phyloP scores from a whole-genome alignment of 2,329 filamentous ascomycete species.

The Sclerotinia minor region DNA sequence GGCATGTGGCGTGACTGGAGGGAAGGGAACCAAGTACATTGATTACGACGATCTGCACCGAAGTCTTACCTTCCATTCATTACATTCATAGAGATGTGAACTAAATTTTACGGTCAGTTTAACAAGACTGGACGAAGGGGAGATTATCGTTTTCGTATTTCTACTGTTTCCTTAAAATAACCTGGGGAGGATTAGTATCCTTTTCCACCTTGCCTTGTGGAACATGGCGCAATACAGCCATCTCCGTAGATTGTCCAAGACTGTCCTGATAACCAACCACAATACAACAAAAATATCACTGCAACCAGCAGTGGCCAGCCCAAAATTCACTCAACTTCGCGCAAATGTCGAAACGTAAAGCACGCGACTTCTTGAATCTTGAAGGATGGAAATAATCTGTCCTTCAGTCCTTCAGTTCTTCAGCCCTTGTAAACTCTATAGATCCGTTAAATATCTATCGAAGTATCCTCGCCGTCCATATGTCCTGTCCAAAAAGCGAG shows the following conservation, averaged over 20 bases:
- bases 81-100: not conserved
- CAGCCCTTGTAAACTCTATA: too few relatives aligned
- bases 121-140: not conserved
- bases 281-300: not conserved
- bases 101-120: not conserved
- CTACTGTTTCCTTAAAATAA: not conserved
- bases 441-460: not conserved
- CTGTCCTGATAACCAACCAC: not conserved
- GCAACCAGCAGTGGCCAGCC: not conserved
- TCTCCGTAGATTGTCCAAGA: not conserved
- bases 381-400: not conserved
- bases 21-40: not conserved
- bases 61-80: too few relatives aligned
- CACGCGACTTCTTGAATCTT: not conserved
- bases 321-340: not conserved
- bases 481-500: not conserved
- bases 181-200: not conserved
- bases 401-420: not conserved
- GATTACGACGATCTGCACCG: not conserved
- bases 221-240: slow-evolving; percentile 3
- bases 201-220: not conserved
- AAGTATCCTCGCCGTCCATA: not conserved
- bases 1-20: not conserved
- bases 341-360: not conserved
- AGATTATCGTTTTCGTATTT: not conserved